These are phyloP conservation scores for Barnettozyma hawaiiensis DNA, from an alignment of 1,139 yeast species.

Conservation along the genomic window DNA sequence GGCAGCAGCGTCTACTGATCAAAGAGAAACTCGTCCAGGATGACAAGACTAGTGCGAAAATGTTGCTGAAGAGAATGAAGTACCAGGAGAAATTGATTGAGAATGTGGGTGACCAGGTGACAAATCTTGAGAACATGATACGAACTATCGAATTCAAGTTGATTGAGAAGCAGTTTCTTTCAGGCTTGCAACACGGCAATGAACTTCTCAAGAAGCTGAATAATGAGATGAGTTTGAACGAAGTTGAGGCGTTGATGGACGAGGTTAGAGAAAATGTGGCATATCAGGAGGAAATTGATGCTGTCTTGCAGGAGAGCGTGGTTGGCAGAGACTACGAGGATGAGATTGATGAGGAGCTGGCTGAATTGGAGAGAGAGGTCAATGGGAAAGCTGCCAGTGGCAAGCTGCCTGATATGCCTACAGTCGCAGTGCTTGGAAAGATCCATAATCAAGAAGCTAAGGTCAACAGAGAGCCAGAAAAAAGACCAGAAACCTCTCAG, in stretches of 20 bases:
- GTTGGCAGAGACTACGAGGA: slow-evolving; percentile 42
- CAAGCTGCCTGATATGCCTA: slow-evolving; percentile 13
- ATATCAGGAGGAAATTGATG: slow-evolving; percentile 64
- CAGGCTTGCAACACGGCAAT: slow-evolving; percentile 78
- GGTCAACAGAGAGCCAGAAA: slow-evolving; percentile 9
- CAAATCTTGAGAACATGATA: slow-evolving; percentile 66
- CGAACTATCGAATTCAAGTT: slow-evolving; percentile 82
- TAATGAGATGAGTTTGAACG: slow-evolving; percentile 68
- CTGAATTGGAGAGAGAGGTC: slow-evolving; percentile 36
- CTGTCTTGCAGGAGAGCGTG: slow-evolving; percentile 40
- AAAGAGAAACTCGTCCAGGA: slow-evolving; percentile 25
- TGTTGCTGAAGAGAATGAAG: slow-evolving; percentile 70
- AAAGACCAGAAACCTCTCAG: neutral
- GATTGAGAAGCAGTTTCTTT: slow-evolving; percentile 78
- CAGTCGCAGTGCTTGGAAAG: slow-evolving; percentile 16
- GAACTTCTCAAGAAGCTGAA: slow-evolving; percentile 68
- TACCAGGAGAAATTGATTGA: slow-evolving; percentile 68
- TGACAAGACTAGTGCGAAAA: slow-evolving; percentile 43
- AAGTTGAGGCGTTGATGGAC: slow-evolving; percentile 79
- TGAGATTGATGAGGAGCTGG: slow-evolving; percentile 53
- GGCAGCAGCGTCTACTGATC: slow-evolving; percentile 17
- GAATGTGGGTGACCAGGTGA: slow-evolving; percentile 72
- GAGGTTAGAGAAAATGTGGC: slow-evolving; percentile 77
- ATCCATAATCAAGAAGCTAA: slow-evolving; percentile 1
- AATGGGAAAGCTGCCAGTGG: neutral